Conservation (phyloP, 345 rosid genomes). For the Rhodamnia argentea region DNA sequence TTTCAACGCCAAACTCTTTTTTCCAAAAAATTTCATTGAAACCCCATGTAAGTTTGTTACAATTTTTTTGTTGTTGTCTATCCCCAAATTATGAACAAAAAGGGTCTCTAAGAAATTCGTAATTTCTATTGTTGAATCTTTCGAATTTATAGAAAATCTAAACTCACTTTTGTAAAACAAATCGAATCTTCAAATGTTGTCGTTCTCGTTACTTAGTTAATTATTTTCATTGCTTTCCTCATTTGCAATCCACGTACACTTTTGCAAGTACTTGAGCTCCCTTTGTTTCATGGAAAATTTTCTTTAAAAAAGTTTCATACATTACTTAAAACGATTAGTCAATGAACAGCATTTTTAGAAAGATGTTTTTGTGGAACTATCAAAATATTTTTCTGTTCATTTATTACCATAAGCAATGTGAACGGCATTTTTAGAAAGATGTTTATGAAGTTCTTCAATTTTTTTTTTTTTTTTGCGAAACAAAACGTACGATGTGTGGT, state of each 20-base stretch:
- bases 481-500: too few relatives aligned
- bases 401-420: too few relatives aligned
- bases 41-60: background rate
- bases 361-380: too few relatives aligned
- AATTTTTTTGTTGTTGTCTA: background rate
- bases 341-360: too few relatives aligned
- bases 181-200: background rate
- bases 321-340: too few relatives aligned
- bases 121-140: background rate
- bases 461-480: too few relatives aligned
- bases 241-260: background rate
- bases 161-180: background rate
- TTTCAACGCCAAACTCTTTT: background rate
- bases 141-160: background rate
- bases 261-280: background rate
- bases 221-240: background rate
- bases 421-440: too few relatives aligned
- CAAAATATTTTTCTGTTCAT: too few relatives aligned
- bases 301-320: too few relatives aligned
- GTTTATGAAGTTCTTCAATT: too few relatives aligned
- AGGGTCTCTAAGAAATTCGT: background rate
- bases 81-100: background rate
- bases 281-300: too few relatives aligned
- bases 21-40: background rate
- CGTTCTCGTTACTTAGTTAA: background rate